A percentile compares a stretch with the other conserved stretches of the same genome.
Conservation (phyloP, 345 rosid species). For the Camelina hispida region DNA sequence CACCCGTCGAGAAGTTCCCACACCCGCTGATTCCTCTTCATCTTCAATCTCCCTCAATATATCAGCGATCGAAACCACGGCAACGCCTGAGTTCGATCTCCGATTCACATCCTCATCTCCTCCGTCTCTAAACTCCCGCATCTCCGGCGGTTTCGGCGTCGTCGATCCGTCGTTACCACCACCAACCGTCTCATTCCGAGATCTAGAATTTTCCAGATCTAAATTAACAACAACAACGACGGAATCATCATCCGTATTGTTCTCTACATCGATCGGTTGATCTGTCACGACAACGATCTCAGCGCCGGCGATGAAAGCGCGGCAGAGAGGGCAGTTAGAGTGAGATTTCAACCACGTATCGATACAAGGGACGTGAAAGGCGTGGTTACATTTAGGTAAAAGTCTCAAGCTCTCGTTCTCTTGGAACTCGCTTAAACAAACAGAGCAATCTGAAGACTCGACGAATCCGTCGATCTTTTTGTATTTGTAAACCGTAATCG, state of each 20-base stretch:
- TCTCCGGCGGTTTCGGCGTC: constrained; percentile 26
- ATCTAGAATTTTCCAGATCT: constrained; percentile 46
- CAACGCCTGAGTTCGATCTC: constrained; percentile 55
- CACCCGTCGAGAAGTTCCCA: constrained; percentile 36
- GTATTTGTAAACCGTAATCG: constrained; percentile 63
- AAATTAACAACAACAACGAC: constrained; percentile 48
- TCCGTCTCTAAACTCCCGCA: not conserved
- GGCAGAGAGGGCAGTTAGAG: constrained; percentile 89
- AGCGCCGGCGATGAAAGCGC: constrained; percentile 40
- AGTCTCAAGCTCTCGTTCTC: constrained; percentile 71
- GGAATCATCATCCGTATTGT: constrained; percentile 30
- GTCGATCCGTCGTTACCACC: constrained; percentile 13
- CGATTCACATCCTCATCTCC: constrained; percentile 35
- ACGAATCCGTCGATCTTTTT: constrained; percentile 60
- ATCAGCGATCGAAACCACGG: constrained; percentile 53
- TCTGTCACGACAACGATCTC: not conserved
- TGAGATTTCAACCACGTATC: constrained; percentile 89
- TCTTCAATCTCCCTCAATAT: constrained; percentile 47
- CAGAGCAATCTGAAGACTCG: constrained; percentile 79
- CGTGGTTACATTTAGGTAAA: constrained; percentile 80
- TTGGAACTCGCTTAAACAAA: constrained; percentile 72
- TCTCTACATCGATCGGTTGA: constrained; percentile 5
- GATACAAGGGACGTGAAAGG: constrained; percentile 81
- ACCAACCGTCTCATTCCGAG: constrained; percentile 37
- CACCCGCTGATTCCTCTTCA: constrained; percentile 40